phyloP scores from a whole-genome alignment of 1,139 yeast species.

The Hyphopichia burtonii region DNA sequence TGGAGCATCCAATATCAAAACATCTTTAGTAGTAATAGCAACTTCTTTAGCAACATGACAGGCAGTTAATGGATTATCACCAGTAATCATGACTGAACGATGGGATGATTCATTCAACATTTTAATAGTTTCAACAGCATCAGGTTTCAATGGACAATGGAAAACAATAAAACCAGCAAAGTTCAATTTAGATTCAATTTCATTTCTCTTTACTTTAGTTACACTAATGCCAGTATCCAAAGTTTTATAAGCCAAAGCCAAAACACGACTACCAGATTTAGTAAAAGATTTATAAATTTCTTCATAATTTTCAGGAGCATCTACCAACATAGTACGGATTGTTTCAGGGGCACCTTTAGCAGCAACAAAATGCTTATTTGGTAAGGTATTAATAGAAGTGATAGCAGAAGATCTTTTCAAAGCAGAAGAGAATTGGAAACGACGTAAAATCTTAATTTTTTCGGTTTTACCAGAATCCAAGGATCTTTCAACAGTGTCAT shows the following conservation, averaged over 20 bases:
- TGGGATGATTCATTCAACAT: constrained; percentile 96
- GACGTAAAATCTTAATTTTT: constrained; percentile 73
- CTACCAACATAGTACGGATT: constrained; percentile 68
- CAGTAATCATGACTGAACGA: constrained; percentile 96
- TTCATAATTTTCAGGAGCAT: constrained; percentile 79
- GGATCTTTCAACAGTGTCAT: constrained; percentile 60
- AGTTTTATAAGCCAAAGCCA: constrained; percentile 85
- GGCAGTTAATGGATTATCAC: constrained; percentile 98
- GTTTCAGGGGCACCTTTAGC: constrained; percentile 99
- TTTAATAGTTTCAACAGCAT: constrained; percentile 84
- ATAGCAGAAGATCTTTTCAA: constrained; percentile 92
- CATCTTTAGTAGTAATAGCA: constrained; percentile 75
- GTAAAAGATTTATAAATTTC: constrained; percentile 87
- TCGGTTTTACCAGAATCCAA: constrained; percentile 31
- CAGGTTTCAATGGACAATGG: constrained; percentile 94
- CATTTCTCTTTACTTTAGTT: constrained; percentile 62
- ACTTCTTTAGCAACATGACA: constrained; percentile 97
- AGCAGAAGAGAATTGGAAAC: constrained; percentile 96
- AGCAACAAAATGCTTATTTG: constrained; percentile 69
- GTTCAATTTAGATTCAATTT: constrained; percentile 67
- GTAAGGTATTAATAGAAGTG: constrained; percentile 55
- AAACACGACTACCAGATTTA: constrained; percentile 93
- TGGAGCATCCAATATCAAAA: constrained; percentile 83
- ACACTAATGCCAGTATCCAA: constrained; percentile 54
- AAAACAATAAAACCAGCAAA: constrained; percentile 95